Evolutionary conservation across 2,329 filamentous ascomycete genomes (phyloP).

Genomic region (Metarhizium sp.): DNA sequence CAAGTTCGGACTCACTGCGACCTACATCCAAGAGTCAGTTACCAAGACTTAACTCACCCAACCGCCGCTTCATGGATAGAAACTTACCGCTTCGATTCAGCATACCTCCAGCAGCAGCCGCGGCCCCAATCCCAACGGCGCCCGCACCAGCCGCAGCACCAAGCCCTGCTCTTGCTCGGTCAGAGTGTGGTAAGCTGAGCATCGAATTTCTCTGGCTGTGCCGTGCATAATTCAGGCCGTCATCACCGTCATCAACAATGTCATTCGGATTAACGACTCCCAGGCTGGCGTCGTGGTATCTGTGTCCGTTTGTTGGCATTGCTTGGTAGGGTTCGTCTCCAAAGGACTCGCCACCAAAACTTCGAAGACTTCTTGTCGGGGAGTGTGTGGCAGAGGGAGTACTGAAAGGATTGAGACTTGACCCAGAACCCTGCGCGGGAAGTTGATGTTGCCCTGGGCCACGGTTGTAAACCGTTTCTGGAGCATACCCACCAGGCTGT

Average conservation of each 20-base stretch:
- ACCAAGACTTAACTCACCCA: background rate
- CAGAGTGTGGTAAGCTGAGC: slow-evolving; percentile 43
- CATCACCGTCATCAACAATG: slow-evolving; percentile 82
- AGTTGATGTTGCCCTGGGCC: slow-evolving; percentile 7
- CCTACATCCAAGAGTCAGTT: background rate
- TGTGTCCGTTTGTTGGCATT: background rate
- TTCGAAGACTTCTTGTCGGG: slow-evolving; percentile 40
- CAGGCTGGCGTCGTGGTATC: slow-evolving; percentile 37
- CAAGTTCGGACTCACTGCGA: slow-evolving; percentile 3
- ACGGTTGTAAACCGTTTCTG: slow-evolving; percentile 1
- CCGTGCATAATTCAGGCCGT: slow-evolving; percentile 55
- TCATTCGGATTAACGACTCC: slow-evolving; percentile 65
- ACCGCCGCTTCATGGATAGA: background rate
- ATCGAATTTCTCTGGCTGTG: slow-evolving; percentile 44
- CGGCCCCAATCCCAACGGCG: slow-evolving; percentile 22
- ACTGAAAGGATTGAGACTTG: slow-evolving; percentile 30
- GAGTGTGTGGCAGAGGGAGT: slow-evolving; percentile 26
- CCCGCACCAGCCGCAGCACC: slow-evolving; percentile 16
- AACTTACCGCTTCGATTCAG: slow-evolving; percentile 17
- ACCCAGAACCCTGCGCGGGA: slow-evolving; percentile 30
- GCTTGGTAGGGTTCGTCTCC: slow-evolving; percentile 59
- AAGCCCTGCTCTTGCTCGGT: slow-evolving; percentile 21
- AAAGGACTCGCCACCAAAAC: slow-evolving; percentile 36
- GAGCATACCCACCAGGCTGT: slow-evolving; percentile 12
- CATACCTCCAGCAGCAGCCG: slow-evolving; percentile 16